Percentiles rank a stretch among this genome's conserved stretches.
phyloP scores from a whole-genome alignment of 2,329 filamentous ascomycete genomes.

The Biscogniauxia sp. region DNA sequence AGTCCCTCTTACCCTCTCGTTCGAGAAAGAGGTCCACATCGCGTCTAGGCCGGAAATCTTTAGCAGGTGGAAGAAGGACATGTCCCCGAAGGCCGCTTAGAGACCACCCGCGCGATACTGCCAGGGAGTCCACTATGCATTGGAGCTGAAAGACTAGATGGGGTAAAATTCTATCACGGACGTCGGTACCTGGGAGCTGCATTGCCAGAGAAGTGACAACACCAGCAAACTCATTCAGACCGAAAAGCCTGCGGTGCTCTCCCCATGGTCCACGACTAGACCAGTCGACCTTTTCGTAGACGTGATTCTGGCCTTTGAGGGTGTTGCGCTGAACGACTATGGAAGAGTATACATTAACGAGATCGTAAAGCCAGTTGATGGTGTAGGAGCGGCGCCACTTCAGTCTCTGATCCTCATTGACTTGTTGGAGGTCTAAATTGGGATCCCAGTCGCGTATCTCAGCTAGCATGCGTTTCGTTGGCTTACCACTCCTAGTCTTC shows the following conservation, averaged over 20 bases:
- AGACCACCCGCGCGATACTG: slow-evolving; percentile 44
- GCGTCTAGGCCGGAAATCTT: slow-evolving; percentile 35
- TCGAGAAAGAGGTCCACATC: slow-evolving; percentile 46
- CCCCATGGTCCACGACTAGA: slow-evolving; percentile 38
- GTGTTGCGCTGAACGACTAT: slow-evolving; percentile 39
- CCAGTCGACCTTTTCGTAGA: slow-evolving; percentile 41
- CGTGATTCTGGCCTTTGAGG: slow-evolving; percentile 33
- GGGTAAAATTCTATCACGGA: slow-evolving; percentile 41
- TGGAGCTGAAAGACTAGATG: slow-evolving; percentile 50
- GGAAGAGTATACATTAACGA: slow-evolving; percentile 45
- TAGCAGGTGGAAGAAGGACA: slow-evolving; percentile 34
- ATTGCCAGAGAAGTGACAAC: slow-evolving; percentile 44
- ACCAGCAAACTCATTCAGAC: slow-evolving; percentile 45
- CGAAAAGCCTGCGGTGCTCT: slow-evolving; percentile 39
- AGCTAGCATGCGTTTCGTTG: slow-evolving; percentile 42
- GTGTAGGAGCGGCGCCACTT: slow-evolving; percentile 48
- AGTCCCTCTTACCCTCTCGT: slow-evolving; percentile 28
- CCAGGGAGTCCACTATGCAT: slow-evolving; percentile 47
- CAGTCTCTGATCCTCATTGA: slow-evolving; percentile 38
- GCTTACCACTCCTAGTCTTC: slow-evolving; percentile 42
- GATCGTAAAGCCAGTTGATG: slow-evolving; percentile 51
- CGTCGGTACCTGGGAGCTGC: slow-evolving; percentile 39
- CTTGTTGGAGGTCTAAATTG: slow-evolving; percentile 35
- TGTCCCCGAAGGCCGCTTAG: slow-evolving; percentile 33
- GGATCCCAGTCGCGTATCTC: slow-evolving; percentile 43